Evolutionary conservation across 768 basidiomycete species (phyloP).

Genomic region (Chalciporus sphaerocephalus): DNA sequence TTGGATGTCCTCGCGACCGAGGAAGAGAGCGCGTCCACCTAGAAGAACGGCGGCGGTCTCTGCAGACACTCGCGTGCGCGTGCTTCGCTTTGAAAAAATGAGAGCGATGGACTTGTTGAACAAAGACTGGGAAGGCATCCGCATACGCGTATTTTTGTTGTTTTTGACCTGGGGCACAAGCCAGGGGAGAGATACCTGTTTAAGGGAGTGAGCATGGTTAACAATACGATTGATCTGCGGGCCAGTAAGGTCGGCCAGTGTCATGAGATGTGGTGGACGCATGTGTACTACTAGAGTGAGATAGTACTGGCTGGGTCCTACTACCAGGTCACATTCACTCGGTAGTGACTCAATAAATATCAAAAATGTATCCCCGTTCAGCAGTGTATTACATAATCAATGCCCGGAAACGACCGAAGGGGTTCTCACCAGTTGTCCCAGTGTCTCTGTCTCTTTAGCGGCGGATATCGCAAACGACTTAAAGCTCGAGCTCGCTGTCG

Average conservation of each 20-base stretch:
- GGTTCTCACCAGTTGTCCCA: background rate
- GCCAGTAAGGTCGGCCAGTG: conserved; percentile 80
- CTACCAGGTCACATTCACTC: too few relatives aligned
- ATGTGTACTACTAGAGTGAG: conserved; percentile 7
- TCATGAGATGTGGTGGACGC: conserved; percentile 68
- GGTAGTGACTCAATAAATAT: too few relatives aligned
- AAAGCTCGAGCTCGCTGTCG: conserved; percentile 1
- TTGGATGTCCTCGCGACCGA: conserved; percentile 89
- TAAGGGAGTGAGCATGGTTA: conserved; percentile 59
- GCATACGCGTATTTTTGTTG: conserved; percentile 37
- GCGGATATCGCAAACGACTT: background rate
- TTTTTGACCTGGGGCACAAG: conserved; percentile 45
- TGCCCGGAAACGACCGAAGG: background rate
- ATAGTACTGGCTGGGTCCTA: too few relatives aligned
- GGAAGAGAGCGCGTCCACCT: conserved; percentile 86
- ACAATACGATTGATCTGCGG: conserved; percentile 69
- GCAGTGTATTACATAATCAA: background rate
- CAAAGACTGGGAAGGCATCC: conserved; percentile 68
- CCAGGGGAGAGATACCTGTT: conserved; percentile 63
- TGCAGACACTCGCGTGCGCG: conserved; percentile 82
- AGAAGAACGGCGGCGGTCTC: conserved; percentile 78
- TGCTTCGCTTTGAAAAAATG: conserved; percentile 90
- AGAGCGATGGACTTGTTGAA: conserved; percentile 84
- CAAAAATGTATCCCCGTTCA: too few relatives aligned
- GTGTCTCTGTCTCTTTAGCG: background rate